These are phyloP conservation scores for Oidium heveae DNA, from an alignment of 2,329 filamentous ascomycete species.

Conservation along the genomic window DNA sequence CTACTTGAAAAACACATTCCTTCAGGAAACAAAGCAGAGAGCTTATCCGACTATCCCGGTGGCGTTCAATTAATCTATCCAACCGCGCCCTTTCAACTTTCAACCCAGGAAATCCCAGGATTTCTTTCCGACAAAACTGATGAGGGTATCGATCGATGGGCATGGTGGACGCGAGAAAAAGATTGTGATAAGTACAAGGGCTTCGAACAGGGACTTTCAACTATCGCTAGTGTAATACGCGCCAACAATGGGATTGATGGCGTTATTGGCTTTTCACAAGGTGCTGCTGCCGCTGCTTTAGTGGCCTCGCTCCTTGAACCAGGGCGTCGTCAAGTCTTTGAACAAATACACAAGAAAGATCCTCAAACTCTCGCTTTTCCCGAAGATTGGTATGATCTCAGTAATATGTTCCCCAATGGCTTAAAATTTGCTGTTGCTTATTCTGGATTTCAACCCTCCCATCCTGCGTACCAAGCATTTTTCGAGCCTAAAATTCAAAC, in stretches of 20 bases:
- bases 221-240: constrained; percentile 34
- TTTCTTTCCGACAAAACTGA: constrained; percentile 25
- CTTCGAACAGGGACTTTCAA: constrained; percentile 39
- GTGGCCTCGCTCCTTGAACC: constrained; percentile 47
- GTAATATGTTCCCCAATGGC: constrained; percentile 11
- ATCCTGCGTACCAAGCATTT: constrained; percentile 35
- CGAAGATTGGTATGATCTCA: constrained; percentile 10
- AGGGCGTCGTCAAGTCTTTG: constrained; percentile 22
- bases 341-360: constrained; percentile 8
- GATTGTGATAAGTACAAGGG: constrained; percentile 38
- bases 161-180: constrained; percentile 57
- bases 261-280: constrained; percentile 63
- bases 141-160: constrained; percentile 41
- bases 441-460: constrained; percentile 47
- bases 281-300: constrained; percentile 46
- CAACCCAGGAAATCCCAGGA: constrained; percentile 41
- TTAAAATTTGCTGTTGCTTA: constrained; percentile 53
- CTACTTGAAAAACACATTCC: constrained; percentile 47
- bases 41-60: constrained; percentile 19
- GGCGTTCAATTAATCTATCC: constrained; percentile 36
- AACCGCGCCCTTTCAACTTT: constrained; percentile 39
- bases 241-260: constrained; percentile 48
- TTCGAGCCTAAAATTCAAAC: constrained; percentile 56
- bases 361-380: constrained; percentile 26
- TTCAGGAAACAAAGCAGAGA: constrained; percentile 20